Evolutionary conservation across 345 rosid genomes (phyloP), one percentile per base, ranked within the genome.

Genomic region (Arabidopsis arenosa): DNA sequence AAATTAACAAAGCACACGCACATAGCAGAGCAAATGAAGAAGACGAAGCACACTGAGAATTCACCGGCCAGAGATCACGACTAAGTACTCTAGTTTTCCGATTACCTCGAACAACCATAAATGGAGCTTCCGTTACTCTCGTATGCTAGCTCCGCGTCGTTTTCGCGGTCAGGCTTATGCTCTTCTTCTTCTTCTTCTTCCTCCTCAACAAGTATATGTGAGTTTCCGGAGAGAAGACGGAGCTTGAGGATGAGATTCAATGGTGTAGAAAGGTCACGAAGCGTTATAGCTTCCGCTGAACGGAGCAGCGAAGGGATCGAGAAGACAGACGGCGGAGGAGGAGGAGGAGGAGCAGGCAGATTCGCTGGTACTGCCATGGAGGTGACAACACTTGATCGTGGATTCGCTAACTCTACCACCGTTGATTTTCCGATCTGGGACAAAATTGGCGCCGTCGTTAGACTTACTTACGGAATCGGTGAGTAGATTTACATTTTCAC

Each of bases 391-490:
- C 86, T 88, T 43, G 93, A 94, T 72, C 80, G 74, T 49, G 84
- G 89, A 70, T 92, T 89, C 30, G 67, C 81, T 79, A 90, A 84
- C 17, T 74, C 84, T 63, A 57, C 87, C 33, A 44, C 83, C 40
- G 82, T 79, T 62, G 93, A 92, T 75, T 86, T 92, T 9, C 89
- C 97, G 1, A 83, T 89, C 21, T 95, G 97, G 99, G 97, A 95
- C 39, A 92, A 82, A 84, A 95, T 95, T 58, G 97, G 93, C 51
- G 97, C 96, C 41, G 84, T 95, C 12, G 84, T 92, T 68, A 70
- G 99, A 80, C 91, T 92, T 71, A 87, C 96, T 67, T 92, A 85
- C 52, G 97, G 99, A 77, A 92, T 95, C 60, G 99, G 99, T 95
- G 23, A 59, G 84, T 75, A 41, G 5, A 17, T 57, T 59, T 28